Percentiles rank a stretch among this genome's conserved stretches.
Evolutionary conservation across 306 rosid species (phyloP).

Genomic region (Quercus engelmannii): DNA sequence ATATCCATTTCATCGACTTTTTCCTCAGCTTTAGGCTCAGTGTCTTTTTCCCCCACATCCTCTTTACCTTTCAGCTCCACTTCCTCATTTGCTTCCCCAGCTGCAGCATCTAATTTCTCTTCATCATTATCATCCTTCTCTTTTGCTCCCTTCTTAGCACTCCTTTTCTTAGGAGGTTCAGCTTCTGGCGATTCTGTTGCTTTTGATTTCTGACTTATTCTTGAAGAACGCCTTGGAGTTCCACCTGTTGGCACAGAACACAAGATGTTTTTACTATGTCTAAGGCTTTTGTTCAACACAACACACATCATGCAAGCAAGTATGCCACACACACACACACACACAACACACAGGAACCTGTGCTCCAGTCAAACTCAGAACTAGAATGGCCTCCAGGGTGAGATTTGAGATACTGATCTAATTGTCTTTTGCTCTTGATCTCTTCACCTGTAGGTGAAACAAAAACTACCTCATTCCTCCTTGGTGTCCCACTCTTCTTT

Average conservation of each 20-base stretch:
- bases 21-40: neutral
- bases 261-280: neutral
- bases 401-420: constrained; percentile 23
- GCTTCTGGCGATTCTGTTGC: constrained; percentile 13
- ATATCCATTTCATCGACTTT: neutral
- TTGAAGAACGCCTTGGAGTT: constrained; percentile 25
- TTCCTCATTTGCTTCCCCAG: constrained; percentile 5
- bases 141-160: neutral
- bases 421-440: constrained; percentile 18
- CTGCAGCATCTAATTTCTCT: neutral
- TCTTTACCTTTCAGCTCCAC: constrained; percentile 12
- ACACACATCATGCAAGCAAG: neutral
- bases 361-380: constrained; percentile 26
- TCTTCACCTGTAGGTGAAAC: constrained; percentile 22
- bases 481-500: constrained; percentile 12
- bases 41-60: neutral
- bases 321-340: neutral
- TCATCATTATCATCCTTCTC: neutral
- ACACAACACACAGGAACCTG: constrained; percentile 8
- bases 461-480: constrained; percentile 11
- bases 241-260: constrained; percentile 3
- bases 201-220: constrained; percentile 17
- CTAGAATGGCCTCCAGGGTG: constrained; percentile 23
- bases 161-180: constrained; percentile 15
- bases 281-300: neutral